These are phyloP conservation scores for Fusarium algeriense DNA, from an alignment of 2,329 filamentous ascomycete species.

Conservation along the genomic window DNA sequence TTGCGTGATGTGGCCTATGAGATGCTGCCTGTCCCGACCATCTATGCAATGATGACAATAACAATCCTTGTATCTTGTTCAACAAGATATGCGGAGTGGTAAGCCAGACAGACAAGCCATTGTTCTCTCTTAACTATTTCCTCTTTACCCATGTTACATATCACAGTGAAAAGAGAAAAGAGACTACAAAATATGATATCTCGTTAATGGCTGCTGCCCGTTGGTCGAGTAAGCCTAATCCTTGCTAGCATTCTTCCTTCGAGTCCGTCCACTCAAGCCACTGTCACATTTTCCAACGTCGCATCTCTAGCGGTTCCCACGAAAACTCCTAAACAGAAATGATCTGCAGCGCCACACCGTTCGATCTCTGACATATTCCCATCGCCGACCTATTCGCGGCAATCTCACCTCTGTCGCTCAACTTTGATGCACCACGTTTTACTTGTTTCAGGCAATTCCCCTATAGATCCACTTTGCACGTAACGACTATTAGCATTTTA, in stretches of 20 bases:
- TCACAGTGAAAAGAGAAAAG: background rate
- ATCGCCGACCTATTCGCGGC: constrained; percentile 8
- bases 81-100: background rate
- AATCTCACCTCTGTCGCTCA: background rate
- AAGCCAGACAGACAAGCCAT: background rate
- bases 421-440: background rate
- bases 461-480: background rate
- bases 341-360: constrained; percentile 23
- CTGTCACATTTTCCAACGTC: background rate
- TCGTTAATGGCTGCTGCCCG: background rate
- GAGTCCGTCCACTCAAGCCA: background rate
- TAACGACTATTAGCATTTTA: constrained; percentile 6
- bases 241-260: constrained; percentile 7
- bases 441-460: constrained; percentile 13
- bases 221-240: constrained; percentile 6
- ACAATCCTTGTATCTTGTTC: background rate
- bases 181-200: background rate
- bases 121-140: background rate
- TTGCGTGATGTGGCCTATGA: background rate
- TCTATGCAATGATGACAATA: constrained; percentile 10
- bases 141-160: background rate
- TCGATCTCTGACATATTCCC: constrained; percentile 1
- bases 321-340: background rate
- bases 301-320: background rate
- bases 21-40: background rate